phyloP scores from a whole-genome alignment of 2,329 filamentous ascomycete genomes.

The Cladosporium velox region DNA sequence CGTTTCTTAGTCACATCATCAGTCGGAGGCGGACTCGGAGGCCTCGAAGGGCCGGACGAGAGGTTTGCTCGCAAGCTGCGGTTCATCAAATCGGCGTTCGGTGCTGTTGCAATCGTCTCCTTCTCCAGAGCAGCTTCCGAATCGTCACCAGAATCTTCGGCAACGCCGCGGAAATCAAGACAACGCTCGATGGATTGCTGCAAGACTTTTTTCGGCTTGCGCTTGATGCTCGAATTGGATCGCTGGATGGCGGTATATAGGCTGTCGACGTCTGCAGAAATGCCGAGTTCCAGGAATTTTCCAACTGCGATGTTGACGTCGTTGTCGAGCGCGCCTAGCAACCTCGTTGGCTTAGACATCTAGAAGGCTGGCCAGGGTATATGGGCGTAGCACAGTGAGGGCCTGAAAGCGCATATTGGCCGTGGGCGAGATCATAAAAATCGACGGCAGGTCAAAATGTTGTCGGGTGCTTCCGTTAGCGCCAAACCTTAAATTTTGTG shows the following conservation, averaged over 20 bases:
- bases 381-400: neutral
- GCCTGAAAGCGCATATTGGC: neutral
- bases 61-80: constrained; percentile 48
- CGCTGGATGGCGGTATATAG: constrained; percentile 79
- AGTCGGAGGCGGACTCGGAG: constrained; percentile 28
- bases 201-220: constrained; percentile 76
- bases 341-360: constrained; percentile 17
- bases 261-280: constrained; percentile 27
- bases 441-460: neutral
- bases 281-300: constrained; percentile 33
- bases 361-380: neutral
- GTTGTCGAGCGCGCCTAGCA: constrained; percentile 38
- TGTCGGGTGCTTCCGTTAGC: constrained; percentile 4
- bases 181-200: constrained; percentile 86
- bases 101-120: constrained; percentile 28
- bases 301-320: constrained; percentile 57
- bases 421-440: constrained; percentile 2
- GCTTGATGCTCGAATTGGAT: constrained; percentile 83
- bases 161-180: constrained; percentile 68
- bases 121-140: constrained; percentile 54
- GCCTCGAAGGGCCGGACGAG: constrained; percentile 17
- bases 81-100: constrained; percentile 59
- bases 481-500: neutral
- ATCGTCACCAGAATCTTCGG: constrained; percentile 60
- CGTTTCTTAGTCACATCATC: constrained; percentile 49